Base-by-base conservation (phyloP, 768 basidiomycete species). In the Rhizopogon salebrosus region DNA sequence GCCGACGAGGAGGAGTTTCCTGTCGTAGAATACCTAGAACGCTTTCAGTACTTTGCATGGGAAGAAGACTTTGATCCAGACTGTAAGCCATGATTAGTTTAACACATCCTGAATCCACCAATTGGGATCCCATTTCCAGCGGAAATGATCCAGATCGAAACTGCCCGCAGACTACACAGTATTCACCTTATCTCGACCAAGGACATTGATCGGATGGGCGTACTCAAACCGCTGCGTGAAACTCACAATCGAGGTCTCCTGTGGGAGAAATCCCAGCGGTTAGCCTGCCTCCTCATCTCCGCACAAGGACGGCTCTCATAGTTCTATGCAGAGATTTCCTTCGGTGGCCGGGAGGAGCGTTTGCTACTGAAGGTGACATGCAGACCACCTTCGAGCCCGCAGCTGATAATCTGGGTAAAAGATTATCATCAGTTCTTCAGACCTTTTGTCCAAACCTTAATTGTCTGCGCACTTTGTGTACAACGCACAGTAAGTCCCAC, bases 111-210 rank as follows among this genome's bases (percentile, higher is more conserved):
- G 40, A 26, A 41, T 6, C 27, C 27, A 50, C 11, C 27, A 37
- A 29, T 29, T 20, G 48, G 40, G 27, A 22, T 43, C 41, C 11
- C 23, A 24, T 14, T 45, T 40, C 1, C 34, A 83, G 83, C 64
- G 57, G 79, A 80, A 56, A 63, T 79, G 18, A 75, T 84, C 14
- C 70, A 74, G 48, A 59, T 77, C 5, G 78, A 82, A 62, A 66
- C 74, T 6, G 64, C 71, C 8, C 67, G 72, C 18, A 67, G 75
- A 6, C 66, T 84, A 0, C 57, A 70, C 29, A 43, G 57, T 6
- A 42, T 52, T 1, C 54, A 72, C n/a, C 39, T 55, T 0, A 50
- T 82, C 1, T 61, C 66, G 0, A 56, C 65, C 4, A 43, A 45
- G 2, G 69, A 75, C 11, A 72, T 83, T 14, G 73, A 79, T 37